Evolutionary conservation across 2,329 filamentous ascomycete genomes (phyloP), one percentile per base, ranked within the genome.

Genomic region (Verticillium zaregamsianum): DNA sequence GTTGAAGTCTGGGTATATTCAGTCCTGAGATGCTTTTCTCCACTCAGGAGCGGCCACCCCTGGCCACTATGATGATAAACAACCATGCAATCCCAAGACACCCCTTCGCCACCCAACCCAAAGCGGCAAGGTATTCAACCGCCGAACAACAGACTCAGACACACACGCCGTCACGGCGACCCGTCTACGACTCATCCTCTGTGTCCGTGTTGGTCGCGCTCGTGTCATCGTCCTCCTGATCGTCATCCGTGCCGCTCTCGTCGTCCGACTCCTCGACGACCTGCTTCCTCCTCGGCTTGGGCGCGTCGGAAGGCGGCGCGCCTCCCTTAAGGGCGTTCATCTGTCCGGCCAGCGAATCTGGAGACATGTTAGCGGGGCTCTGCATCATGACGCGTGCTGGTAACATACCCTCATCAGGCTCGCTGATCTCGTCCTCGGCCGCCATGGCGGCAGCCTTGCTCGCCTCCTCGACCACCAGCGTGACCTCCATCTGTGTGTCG

Each of bases 401-500:
- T 17, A 58, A 81, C 89, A 81, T 83, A 97, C 95, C 95, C 82
- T 99, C 95, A 66, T 98, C 95, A 39, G 96, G 95, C 75, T 99
- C 95, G 73, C 92, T 96, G 67, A 99, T 99, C 63, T 99, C 95
- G 70, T 97, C 95, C 68, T 97, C 93, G 57, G 88, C 90, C 59
- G 86, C 86, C 72, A 96, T 88, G 67, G 90, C 86, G 23, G 86
- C 89, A 5, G 92, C 93, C 79, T 94, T 95, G 76, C 86, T 90
- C 37, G 91, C 89, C 69, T 98, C 93, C 71, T 97, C 93, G 9
- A 99, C 92, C 32, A 90, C 86, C 59, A 99, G 83, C 2, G 91
- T 93, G 32, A 97, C 92, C 71, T 97, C 92, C 82, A 92, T 87
- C 82, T 93, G 95, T 58, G 90, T 90, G 73, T 99, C 96, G 67